A percentile compares a stretch with the other conserved stretches of the same genome.
Conservation (phyloP, 257 asterid genomes). For the Lantana camara region DNA sequence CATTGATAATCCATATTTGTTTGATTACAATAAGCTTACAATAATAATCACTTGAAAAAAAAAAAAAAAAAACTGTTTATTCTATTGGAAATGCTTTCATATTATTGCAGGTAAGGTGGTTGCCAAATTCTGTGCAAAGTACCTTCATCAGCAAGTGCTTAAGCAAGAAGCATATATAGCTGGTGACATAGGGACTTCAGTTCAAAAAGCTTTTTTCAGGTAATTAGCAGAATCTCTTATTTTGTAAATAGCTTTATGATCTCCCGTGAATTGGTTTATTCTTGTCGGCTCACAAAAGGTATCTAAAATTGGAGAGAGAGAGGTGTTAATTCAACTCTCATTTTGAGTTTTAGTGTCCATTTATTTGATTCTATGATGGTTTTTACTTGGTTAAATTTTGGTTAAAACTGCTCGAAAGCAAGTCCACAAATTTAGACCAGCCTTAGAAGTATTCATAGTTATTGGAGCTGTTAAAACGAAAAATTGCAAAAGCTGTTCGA, state of each 20-base stretch:
- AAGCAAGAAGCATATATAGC: conserved; percentile 82
- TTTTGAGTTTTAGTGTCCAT: not conserved
- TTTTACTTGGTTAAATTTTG: no score
- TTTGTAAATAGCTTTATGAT: conserved; percentile 13
- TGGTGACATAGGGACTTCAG: conserved; percentile 88
- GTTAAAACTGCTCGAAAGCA: no score
- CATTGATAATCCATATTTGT: conserved; percentile 7
- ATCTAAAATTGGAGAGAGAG: not conserved
- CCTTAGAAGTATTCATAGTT: not conserved
- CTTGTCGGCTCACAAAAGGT: not conserved
- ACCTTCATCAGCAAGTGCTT: conserved; percentile 93
- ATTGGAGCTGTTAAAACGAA: not conserved
- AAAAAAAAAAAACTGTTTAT: conserved; percentile 16
- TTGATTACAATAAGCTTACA: conserved; percentile 7
- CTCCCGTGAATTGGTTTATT: not conserved
- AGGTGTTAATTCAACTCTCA: not conserved
- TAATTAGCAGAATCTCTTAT: conserved; percentile 28
- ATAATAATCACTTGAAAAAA: conserved; percentile 1
- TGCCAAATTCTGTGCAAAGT: conserved; percentile 97
- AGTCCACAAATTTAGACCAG: no score
- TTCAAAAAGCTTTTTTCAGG: conserved; percentile 90
- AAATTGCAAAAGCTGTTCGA: no score
- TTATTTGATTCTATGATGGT: conserved; percentile 9
- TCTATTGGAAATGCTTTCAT: conserved; percentile 20
- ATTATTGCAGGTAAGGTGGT: conserved; percentile 84